These are phyloP conservation scores for Endothia cerciana DNA, from an alignment of 2,329 filamentous ascomycete species.

Conservation along the genomic window DNA sequence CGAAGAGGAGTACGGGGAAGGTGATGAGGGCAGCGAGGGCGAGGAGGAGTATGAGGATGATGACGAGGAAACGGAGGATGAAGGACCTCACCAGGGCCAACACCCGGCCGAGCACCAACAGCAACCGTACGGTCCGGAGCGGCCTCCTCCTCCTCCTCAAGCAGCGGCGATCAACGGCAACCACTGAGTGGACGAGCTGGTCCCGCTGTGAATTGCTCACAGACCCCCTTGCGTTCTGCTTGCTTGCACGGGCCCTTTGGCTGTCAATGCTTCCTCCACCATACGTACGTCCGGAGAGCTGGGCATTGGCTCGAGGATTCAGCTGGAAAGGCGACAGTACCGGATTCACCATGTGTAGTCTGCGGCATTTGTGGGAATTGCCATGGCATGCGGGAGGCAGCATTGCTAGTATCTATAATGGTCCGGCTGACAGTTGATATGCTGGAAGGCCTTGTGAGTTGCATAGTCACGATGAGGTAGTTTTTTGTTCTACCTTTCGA, in stretches of 20 bases:
- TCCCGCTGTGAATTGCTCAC: conserved; percentile 5
- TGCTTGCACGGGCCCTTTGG: not conserved
- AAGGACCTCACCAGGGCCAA: conserved; percentile 38
- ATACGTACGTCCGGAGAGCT: not conserved
- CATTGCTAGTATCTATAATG: not conserved
- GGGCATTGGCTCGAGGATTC: not conserved
- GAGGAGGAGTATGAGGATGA: conserved; percentile 54
- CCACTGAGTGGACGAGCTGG: conserved; percentile 33
- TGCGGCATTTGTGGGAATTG: not conserved
- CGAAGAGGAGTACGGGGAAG: conserved; percentile 64
- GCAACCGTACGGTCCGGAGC: conserved; percentile 53
- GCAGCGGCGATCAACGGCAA: conserved; percentile 48
- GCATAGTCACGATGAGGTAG: not conserved
- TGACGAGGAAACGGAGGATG: conserved; percentile 41
- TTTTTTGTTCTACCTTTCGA: not conserved
- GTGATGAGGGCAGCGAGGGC: conserved; percentile 66
- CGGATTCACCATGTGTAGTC: not conserved
- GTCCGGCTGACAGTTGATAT: not conserved
- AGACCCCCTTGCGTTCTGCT: not conserved
- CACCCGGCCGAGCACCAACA: conserved; percentile 37
- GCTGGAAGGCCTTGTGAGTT: not conserved
- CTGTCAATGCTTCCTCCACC: not conserved
- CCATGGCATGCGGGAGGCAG: not conserved
- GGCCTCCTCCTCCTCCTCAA: conserved; percentile 49
- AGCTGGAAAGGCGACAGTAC: not conserved